Evolutionary conservation across 768 basidiomycete species (phyloP).

Genomic region (Cystoderma amianthinum): DNA sequence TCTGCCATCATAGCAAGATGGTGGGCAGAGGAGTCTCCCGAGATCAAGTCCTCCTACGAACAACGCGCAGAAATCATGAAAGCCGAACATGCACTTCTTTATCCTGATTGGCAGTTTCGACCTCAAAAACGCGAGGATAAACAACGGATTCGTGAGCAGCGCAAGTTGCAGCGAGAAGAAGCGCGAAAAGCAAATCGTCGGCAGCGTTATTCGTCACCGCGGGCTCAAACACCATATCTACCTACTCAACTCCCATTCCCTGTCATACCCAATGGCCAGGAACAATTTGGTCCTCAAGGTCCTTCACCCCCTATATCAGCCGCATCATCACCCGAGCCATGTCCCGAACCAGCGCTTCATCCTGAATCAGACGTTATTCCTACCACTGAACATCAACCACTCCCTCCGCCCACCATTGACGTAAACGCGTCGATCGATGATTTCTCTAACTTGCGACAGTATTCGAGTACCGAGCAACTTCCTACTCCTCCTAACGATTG

Average conservation of each 20-base stretch:
- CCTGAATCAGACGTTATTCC: too few relatives aligned
- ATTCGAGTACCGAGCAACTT: too few relatives aligned
- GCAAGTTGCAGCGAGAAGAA: conserved; percentile 32
- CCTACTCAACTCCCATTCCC: conserved; percentile 10
- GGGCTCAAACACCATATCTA: conserved; percentile 1
- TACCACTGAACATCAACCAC: too few relatives aligned
- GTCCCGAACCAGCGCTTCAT: too few relatives aligned
- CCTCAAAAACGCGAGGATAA: conserved; percentile 51
- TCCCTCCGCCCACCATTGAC: too few relatives aligned
- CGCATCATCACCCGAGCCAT: conserved; percentile 39
- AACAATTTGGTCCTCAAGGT: conserved; percentile 27
- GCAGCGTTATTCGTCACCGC: conserved; percentile 11
- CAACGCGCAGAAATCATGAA: conserved; percentile 46
- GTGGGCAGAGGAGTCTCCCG: conserved; percentile 53
- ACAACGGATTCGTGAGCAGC: conserved; percentile 28
- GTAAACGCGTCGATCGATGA: too few relatives aligned
- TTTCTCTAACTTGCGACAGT: too few relatives aligned
- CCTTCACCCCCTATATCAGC: conserved; percentile 51
- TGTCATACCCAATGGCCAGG: conserved; percentile 12
- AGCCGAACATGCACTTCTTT: conserved; percentile 38
- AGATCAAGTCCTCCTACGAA: conserved; percentile 44
- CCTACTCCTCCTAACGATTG: too few relatives aligned
- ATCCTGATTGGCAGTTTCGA: conserved; percentile 52
- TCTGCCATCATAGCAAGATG: conserved; percentile 55
- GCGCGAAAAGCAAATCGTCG: conserved; percentile 15